Base-by-base conservation (phyloP, 306 rosid genomes). In the Cicer arietinum region DNA sequence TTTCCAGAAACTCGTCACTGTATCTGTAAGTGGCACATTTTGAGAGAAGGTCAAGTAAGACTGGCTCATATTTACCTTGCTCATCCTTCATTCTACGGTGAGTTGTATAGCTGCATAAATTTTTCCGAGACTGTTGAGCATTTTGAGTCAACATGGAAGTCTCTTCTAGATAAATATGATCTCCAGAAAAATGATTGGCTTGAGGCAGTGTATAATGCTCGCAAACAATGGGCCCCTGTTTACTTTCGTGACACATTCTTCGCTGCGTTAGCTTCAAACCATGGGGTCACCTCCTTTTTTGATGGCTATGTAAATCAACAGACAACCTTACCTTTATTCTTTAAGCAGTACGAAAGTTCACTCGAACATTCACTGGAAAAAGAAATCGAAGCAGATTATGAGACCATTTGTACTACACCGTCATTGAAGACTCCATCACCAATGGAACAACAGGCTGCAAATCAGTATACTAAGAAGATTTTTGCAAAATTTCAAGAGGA, bases 21-120 rank as follows among this genome's bases (percentile, higher is more conserved):
- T 64, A 90, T 90, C 67, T 90, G 96, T 85, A 90, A 88, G 84
- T 90, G 96, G 96, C 96, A 90, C 80, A 90, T 90, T 69, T 85
- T 90, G 84, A 87, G 96, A 79, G 96, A 90, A 87, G 93, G 93
- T 58, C 96, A 88, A 77, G 91, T 88, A 85, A 83, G 96, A 79
- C 7, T 90, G 79, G 87, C 93, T 87, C 96, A 82, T 81, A 76
- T 84, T 71, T 87, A 88, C 87, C 90, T 87, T 77, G 89, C 91
- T 59, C 85, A 88, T 67, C 93, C 91, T 73, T 84, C 93, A 60
- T 87, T 88, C 70, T 85, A 88, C 13, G 89, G 91, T 8, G 91
- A 90, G 83, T 80, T 90, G 6, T 87, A 90, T 77, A 84, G 90
- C 78, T 90, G 93, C 80, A 82, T 90, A 82, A 90, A 82, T 81